phyloP scores from a whole-genome alignment of 2,329 filamentous ascomycete genomes.

The Bipolaris bicolor region DNA sequence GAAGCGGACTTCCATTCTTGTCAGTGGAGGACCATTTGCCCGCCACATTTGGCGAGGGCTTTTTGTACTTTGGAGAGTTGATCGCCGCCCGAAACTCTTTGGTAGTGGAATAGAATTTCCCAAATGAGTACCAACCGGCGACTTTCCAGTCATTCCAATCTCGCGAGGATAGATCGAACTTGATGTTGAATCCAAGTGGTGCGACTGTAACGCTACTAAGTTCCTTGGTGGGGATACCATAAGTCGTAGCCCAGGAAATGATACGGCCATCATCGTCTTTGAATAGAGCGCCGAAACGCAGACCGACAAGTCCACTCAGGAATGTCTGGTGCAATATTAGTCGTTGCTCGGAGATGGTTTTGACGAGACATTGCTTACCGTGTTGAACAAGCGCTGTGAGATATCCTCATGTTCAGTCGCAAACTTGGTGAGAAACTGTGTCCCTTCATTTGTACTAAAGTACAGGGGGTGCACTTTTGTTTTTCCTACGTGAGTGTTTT shows the following conservation, averaged over 20 bases:
- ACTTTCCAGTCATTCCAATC: constrained; percentile 60
- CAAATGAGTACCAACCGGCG: constrained; percentile 62
- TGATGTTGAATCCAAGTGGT: constrained; percentile 54
- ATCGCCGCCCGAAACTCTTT: constrained; percentile 57
- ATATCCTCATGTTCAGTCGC: constrained; percentile 28
- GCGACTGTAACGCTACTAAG: constrained; percentile 55
- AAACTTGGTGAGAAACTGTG: constrained; percentile 15
- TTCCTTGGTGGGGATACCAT: constrained; percentile 45
- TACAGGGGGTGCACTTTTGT: constrained; percentile 17
- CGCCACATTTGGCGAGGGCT: constrained; percentile 55
- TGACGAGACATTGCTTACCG: constrained; percentile 15
- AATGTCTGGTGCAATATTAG: constrained; percentile 18
- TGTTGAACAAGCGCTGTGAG: constrained; percentile 30
- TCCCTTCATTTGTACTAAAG: constrained; percentile 12
- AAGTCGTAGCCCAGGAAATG: constrained; percentile 58
- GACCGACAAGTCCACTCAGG: constrained; percentile 19
- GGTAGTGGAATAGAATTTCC: constrained; percentile 59
- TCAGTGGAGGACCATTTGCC: constrained; percentile 57
- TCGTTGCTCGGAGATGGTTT: background rate
- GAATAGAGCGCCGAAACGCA: constrained; percentile 38
- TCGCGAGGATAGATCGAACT: constrained; percentile 57
- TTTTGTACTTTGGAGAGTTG: constrained; percentile 53
- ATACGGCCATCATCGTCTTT: constrained; percentile 48
- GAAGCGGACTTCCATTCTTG: constrained; percentile 47
- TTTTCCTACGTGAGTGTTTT: constrained; percentile 24